Evolutionary conservation across 2,329 filamentous ascomycete genomes (phyloP), one percentile per base, ranked within the genome.

Genomic region (Aspergillus uvarum): DNA sequence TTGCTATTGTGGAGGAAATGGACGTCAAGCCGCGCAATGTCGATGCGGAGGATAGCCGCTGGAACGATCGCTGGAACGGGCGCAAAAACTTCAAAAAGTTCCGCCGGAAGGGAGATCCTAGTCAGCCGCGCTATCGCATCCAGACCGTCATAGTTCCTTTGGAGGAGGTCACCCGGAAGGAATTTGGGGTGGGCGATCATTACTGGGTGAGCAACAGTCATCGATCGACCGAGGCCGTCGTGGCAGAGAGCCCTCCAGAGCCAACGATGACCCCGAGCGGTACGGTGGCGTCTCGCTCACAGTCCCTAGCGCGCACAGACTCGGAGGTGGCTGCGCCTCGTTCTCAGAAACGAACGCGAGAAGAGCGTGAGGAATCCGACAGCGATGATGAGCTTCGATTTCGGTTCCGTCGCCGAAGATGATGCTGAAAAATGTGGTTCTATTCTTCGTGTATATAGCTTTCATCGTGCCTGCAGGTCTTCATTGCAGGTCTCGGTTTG

Each of bases 41-140:
- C 66, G 65, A 68, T 68, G 68, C 54, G 62, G 74, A 74, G 35
- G 76, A 82, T 19, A 85, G 87, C 5, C 83, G 91, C 47, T 97
- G 94, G 93, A 86, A 97, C 65, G 87, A 91, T 0, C 83, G 83
- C 44, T 99, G 95, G 95, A 96, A 97, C 72, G 95, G 94, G 0
- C 84, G 94, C 48, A 94, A 92, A 76, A 98, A 99, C 71, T 99
- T 96, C 79, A 99, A 99, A 75, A 90, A 87, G 68, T 99, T 99
- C 71, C 62, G 76, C 42, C 67, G 72, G 51, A 72, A 73, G 58
- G 67, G 75, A 66, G 70, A 73, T 63, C 55, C 74, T 0, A 67
- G 70, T 7, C 67, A 66, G 52, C 66, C 70, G 51, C 76, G 78
- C n/a, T 75, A 77, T 35, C 76, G 78, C 35, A 66, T 78, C 4